A percentile compares a stretch with the other conserved stretches of the same genome.
These are phyloP conservation scores for Plantago ovata DNA, from an alignment of 257 asterid species.

Conservation along the genomic window DNA sequence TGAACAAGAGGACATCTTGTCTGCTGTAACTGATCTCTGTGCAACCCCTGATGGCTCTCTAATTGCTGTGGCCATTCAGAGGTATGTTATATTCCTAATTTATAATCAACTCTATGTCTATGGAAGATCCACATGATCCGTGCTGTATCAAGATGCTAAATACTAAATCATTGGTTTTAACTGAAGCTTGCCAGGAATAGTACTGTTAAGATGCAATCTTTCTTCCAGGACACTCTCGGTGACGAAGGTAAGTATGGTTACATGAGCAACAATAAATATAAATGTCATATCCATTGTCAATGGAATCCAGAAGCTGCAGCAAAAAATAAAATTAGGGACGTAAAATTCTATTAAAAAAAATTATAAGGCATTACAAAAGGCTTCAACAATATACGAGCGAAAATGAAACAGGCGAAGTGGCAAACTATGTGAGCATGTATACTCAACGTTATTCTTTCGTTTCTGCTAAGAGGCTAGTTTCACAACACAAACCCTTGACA, in stretches of 20 bases:
- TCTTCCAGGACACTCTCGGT: conserved; percentile 51
- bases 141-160: background rate
- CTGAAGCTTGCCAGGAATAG: conserved; percentile 67
- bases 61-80: conserved; percentile 74
- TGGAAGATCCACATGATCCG: background rate
- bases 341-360: too few relatives aligned
- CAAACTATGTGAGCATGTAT: too few relatives aligned
- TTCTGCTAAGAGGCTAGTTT: too few relatives aligned
- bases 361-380: too few relatives aligned
- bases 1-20: conserved; percentile 44
- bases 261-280: too few relatives aligned
- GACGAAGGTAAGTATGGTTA: conserved; percentile 46
- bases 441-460: too few relatives aligned
- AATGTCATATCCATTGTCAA: too few relatives aligned
- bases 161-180: conserved; percentile 5
- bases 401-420: too few relatives aligned
- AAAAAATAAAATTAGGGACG: too few relatives aligned
- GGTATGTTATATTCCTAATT: conserved; percentile 33
- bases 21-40: conserved; percentile 71
- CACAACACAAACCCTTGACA: too few relatives aligned
- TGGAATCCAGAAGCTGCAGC: too few relatives aligned
- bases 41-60: conserved; percentile 58
- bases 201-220: conserved; percentile 59
- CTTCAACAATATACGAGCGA: too few relatives aligned
- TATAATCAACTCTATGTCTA: background rate